Evolutionary conservation across 768 basidiomycete genomes (phyloP).

Genomic region (Psilocybe tampanensis): DNA sequence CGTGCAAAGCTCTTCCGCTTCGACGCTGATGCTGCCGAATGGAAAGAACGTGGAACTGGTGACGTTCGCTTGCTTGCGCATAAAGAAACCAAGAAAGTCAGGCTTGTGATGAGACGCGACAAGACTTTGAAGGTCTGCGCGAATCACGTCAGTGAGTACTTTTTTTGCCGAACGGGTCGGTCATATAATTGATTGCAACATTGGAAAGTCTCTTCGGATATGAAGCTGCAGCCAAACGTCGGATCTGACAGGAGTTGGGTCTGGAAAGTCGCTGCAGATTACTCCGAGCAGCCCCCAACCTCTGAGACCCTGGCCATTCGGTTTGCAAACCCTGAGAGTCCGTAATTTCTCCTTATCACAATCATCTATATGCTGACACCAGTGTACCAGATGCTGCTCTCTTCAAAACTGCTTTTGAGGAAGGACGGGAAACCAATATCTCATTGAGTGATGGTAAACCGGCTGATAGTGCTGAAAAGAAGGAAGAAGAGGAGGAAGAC

Average conservation of each 20-base stretch:
- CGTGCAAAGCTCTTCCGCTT: conserved; percentile 99
- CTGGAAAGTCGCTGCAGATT: conserved; percentile 96
- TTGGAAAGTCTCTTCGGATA: conserved; percentile 75
- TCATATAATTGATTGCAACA: background rate
- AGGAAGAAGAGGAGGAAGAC: conserved; percentile 33
- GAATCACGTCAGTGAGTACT: conserved; percentile 87
- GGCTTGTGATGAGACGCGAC: conserved; percentile 99
- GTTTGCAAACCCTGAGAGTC: conserved; percentile 95
- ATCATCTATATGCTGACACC: background rate
- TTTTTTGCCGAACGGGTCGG: conserved; percentile 26
- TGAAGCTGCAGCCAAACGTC: conserved; percentile 96
- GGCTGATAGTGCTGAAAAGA: conserved; percentile 26
- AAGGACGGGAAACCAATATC: conserved; percentile 74
- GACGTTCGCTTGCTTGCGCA: conserved; percentile 92
- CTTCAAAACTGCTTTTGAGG: conserved; percentile 91
- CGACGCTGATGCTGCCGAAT: conserved; percentile 73
- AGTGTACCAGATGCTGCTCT: conserved; percentile 68
- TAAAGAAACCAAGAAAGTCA: conserved; percentile 87
- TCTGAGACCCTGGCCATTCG: conserved; percentile 97
- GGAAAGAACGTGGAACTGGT: conserved; percentile 98
- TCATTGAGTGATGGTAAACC: conserved; percentile 31
- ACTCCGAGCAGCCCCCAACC: conserved; percentile 86
- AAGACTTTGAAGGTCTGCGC: conserved; percentile 99
- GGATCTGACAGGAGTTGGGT: conserved; percentile 99
- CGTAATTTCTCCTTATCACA: conserved; percentile 30